phyloP scores from a whole-genome alignment of 129 eudicot genomes.

The Flaveria linearis region DNA sequence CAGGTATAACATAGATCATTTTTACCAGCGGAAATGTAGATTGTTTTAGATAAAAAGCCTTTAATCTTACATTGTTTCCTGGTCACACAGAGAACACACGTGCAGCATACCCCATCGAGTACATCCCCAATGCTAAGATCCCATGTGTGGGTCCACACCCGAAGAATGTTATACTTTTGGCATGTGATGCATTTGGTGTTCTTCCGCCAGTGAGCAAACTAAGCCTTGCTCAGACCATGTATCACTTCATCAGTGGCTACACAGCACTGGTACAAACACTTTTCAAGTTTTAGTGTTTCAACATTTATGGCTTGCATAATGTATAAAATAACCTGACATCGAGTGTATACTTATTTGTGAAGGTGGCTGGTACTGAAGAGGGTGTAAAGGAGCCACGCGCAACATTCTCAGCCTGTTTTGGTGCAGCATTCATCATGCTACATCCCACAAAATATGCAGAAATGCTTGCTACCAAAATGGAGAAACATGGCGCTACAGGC shows the following conservation, averaged over 20 bases:
- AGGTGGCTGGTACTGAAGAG: conserved; percentile 97
- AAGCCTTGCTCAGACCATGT: conserved; percentile 92
- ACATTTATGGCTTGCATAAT: background rate
- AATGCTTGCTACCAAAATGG: conserved; percentile 89
- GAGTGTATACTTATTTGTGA: background rate
- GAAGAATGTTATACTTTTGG: conserved; percentile 87
- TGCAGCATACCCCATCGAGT: conserved; percentile 93
- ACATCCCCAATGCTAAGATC: conserved; percentile 86
- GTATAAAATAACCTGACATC: background rate
- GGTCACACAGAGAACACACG: conserved; percentile 75
- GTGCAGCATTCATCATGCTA: conserved; percentile 95
- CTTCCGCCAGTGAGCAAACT: conserved; percentile 98
- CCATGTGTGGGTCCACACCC: conserved; percentile 97
- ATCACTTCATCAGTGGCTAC: conserved; percentile 97
- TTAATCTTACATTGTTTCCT: background rate
- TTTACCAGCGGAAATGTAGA: background rate
- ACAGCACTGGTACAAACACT: conserved; percentile 69
- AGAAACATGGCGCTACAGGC: conserved; percentile 91
- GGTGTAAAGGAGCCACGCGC: conserved; percentile 96
- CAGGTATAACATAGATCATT: conserved; percentile 47
- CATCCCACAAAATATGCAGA: conserved; percentile 98
- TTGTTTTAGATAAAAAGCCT: background rate
- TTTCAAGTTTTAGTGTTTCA: background rate
- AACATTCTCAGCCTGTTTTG: conserved; percentile 95
- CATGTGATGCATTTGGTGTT: conserved; percentile 96